Percentiles rank a stretch among this genome's conserved stretches.
Evolutionary conservation across 75 land plant species (phyloP).

Genomic region (Sequoia sempervirens): DNA sequence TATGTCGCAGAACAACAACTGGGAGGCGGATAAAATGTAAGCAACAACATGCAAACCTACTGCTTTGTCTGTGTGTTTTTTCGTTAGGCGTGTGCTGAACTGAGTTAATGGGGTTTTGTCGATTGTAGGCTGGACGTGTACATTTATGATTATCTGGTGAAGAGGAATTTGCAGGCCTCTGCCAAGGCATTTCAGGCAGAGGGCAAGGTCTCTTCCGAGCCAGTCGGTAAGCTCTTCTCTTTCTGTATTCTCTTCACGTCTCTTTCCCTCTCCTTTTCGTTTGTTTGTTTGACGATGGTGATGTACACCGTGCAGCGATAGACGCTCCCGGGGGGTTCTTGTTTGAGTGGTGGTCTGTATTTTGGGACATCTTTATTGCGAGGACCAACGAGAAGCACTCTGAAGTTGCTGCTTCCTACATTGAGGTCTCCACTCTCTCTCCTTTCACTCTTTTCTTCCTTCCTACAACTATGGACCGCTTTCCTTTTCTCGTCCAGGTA

Average conservation of each 20-base stretch:
- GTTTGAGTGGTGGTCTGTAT: conserved; percentile 96
- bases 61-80: neutral
- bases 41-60: neutral
- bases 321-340: conserved; percentile 96
- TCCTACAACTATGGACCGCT: neutral
- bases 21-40: conserved; percentile 93
- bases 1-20: conserved; percentile 76
- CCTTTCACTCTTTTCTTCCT: neutral
- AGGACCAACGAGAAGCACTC: conserved; percentile 91
- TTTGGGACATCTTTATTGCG: conserved; percentile 93
- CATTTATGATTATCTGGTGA: conserved; percentile 87
- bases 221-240: conserved; percentile 58
- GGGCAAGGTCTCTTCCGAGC: conserved; percentile 83
- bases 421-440: conserved; percentile 46
- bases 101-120: neutral
- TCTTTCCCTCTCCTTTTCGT: neutral
- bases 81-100: neutral
- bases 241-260: neutral
- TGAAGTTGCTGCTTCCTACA: conserved; percentile 86
- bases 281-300: neutral
- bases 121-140: conserved; percentile 87
- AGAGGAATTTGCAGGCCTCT: conserved; percentile 76
- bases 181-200: conserved; percentile 92
- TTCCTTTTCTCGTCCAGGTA: neutral
- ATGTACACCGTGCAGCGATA: conserved; percentile 47